Evolutionary conservation across 768 basidiomycete genomes (phyloP).

Genomic region (Podaxis sp.): DNA sequence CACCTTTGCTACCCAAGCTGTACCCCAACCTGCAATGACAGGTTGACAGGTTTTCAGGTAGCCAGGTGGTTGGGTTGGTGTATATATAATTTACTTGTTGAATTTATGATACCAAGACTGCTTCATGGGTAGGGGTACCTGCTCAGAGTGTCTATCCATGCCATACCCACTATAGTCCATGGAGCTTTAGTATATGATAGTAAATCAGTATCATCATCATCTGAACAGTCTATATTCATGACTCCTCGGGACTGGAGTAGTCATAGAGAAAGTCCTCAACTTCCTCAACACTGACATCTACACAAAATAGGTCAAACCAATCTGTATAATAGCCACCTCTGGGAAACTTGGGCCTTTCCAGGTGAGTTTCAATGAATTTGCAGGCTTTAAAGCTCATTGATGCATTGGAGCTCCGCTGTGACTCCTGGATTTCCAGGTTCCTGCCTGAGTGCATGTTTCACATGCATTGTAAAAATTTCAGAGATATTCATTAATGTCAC

Average conservation of each 20-base stretch:
- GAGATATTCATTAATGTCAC: neutral
- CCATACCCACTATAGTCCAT: neutral
- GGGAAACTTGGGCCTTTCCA: slow-evolving; percentile 31
- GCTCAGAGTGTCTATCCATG: too few relatives aligned
- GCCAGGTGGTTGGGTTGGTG: too few relatives aligned
- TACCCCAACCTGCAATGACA: too few relatives aligned
- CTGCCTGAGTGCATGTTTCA: slow-evolving; percentile 76
- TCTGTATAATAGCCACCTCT: neutral
- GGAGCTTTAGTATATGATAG: neutral
- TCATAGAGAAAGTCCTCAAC: slow-evolving; percentile 25
- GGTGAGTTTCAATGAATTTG: slow-evolving; percentile 52
- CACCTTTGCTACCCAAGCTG: too few relatives aligned
- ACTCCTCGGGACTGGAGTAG: slow-evolving; percentile 30
- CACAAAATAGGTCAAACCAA: slow-evolving; percentile 26
- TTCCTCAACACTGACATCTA: slow-evolving; percentile 35
- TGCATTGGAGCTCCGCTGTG: slow-evolving; percentile 65
- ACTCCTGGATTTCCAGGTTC: slow-evolving; percentile 63
- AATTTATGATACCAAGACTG: too few relatives aligned
- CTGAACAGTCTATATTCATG: slow-evolving; percentile 31
- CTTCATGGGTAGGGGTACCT: too few relatives aligned
- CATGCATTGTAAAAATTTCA: slow-evolving; percentile 42
- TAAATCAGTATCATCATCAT: slow-evolving; percentile 24
- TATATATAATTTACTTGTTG: too few relatives aligned
- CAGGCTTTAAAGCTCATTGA: slow-evolving; percentile 59
- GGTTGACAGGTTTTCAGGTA: too few relatives aligned